A percentile compares a stretch with the other conserved stretches of the same genome.
Evolutionary conservation across 169 alveolate species (phyloP).

Genomic region (Plasmodium coatneyi): DNA sequence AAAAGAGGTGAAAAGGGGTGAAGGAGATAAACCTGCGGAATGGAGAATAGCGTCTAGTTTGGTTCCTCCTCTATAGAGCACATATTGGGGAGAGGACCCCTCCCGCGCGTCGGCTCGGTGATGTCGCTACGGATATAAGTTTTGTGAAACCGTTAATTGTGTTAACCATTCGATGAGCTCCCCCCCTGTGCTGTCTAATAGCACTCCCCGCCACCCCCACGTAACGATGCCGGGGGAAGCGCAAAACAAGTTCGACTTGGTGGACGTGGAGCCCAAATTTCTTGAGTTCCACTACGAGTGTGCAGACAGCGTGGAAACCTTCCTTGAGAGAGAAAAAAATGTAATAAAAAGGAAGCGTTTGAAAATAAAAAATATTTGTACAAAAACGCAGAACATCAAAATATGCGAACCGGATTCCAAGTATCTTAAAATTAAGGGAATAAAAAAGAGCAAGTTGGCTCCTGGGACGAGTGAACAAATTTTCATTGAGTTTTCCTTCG

Average conservation of each 20-base stretch:
- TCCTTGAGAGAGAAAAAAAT: slow-evolving; percentile 24
- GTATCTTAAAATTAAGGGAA: slow-evolving; percentile 52
- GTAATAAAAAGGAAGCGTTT: slow-evolving; percentile 31
- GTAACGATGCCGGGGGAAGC: not conserved
- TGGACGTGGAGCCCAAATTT: slow-evolving; percentile 53
- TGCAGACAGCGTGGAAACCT: slow-evolving; percentile 22
- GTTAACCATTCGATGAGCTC: not conserved
- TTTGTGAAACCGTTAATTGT: not conserved
- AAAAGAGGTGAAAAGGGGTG: not conserved
- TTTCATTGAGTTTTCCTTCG: slow-evolving; percentile 40
- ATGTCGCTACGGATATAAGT: not conserved
- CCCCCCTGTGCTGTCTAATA: not conserved
- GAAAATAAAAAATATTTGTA: slow-evolving; percentile 48
- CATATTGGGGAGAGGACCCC: not conserved
- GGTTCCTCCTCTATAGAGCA: not conserved
- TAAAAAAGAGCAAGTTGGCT: slow-evolving; percentile 49
- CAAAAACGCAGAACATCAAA: slow-evolving; percentile 39
- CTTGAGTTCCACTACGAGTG: slow-evolving; percentile 44
- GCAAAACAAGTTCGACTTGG: slow-evolving; percentile 25
- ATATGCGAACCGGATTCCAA: slow-evolving; percentile 45
- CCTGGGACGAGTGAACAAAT: slow-evolving; percentile 65
- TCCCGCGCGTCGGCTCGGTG: not conserved
- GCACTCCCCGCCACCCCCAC: not conserved
- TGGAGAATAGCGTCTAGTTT: not conserved
- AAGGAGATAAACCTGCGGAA: not conserved